phyloP scores from a whole-genome alignment of 768 basidiomycete genomes.

The Chalciporus sphaerocephalus region DNA sequence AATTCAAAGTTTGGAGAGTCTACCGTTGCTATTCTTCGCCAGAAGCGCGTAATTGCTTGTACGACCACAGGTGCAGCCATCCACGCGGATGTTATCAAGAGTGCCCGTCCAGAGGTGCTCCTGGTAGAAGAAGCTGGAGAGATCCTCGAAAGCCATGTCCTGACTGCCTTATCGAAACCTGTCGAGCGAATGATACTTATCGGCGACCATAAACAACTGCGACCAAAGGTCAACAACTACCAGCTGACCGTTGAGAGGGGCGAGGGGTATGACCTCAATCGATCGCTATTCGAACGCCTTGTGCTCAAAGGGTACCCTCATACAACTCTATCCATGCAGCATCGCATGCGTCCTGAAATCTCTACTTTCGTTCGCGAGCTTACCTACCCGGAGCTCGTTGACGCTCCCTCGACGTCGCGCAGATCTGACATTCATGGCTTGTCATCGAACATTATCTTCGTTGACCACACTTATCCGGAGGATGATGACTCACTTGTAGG shows the following conservation, averaged over 20 bases:
- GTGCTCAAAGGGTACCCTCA: constrained; percentile 61
- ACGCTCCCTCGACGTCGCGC: constrained; percentile 45
- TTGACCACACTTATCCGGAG: constrained; percentile 55
- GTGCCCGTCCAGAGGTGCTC: constrained; percentile 44
- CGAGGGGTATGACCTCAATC: constrained; percentile 62
- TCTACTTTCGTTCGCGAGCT: constrained; percentile 55
- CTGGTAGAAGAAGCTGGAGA: constrained; percentile 73
- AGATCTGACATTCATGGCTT: constrained; percentile 53
- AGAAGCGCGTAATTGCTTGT: constrained; percentile 60
- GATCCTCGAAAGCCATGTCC: constrained; percentile 61
- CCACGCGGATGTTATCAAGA: constrained; percentile 42
- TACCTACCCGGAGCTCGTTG: constrained; percentile 64
- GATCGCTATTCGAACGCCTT: constrained; percentile 64
- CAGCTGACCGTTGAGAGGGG: constrained; percentile 62
- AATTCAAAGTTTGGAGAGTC: constrained; percentile 32
- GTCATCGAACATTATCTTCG: constrained; percentile 54
- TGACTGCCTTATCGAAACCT: constrained; percentile 48
- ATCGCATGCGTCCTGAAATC: constrained; percentile 74
- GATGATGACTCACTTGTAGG: constrained; percentile 38
- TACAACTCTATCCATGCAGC: constrained; percentile 49
- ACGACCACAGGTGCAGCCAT: constrained; percentile 70
- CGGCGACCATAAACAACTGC: constrained; percentile 70
- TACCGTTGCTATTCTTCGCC: constrained; percentile 32
- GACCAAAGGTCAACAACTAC: constrained; percentile 69
- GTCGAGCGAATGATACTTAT: constrained; percentile 58